Conservation (phyloP, 495 filamentous ascomycete species). For the Podospora appendiculata region DNA sequence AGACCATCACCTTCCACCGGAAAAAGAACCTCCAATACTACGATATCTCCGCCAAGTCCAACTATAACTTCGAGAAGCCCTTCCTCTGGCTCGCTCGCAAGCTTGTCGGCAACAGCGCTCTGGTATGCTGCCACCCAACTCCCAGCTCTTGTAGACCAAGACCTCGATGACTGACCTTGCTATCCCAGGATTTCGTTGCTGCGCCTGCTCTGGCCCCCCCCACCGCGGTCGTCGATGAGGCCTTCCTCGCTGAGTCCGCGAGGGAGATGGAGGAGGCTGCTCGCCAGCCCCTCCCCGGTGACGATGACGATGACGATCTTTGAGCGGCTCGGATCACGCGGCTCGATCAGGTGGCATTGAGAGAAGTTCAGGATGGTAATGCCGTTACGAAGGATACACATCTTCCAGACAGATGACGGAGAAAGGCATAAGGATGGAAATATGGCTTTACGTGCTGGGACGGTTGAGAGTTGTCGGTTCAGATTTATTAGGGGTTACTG, state of each 20-base stretch:
- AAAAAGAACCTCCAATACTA: constrained; percentile 99
- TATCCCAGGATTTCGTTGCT: constrained; percentile 84
- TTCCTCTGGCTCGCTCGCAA: constrained; percentile 99
- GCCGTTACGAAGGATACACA: constrained; percentile 24
- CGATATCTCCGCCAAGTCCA: constrained; percentile 99
- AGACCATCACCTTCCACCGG: constrained; percentile 99
- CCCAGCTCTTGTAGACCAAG: too few relatives aligned
- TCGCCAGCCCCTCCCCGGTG: constrained; percentile 81
- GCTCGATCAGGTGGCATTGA: constrained; percentile 5
- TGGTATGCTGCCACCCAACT: constrained; percentile 51
- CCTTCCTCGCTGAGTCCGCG: constrained; percentile 71
- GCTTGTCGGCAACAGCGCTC: constrained; percentile 84
- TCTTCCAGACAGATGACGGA: constrained; percentile 12
- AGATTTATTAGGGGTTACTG: neutral
- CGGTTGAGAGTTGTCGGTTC: neutral
- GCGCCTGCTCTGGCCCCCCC: constrained; percentile 90
- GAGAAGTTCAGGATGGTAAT: constrained; percentile 17
- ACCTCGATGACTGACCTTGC: neutral
- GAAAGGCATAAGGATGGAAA: neutral
- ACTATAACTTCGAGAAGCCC: constrained; percentile 99
- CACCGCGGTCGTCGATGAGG: constrained; percentile 77
- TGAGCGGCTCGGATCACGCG: constrained; percentile 24
- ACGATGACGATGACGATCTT: constrained; percentile 73
- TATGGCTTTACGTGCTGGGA: neutral
- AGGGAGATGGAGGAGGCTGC: constrained; percentile 83